A percentile compares a stretch with the other conserved stretches of the same genome.
These are phyloP conservation scores for Vicia faba DNA, from an alignment of 306 rosid species.

Conservation along the genomic window DNA sequence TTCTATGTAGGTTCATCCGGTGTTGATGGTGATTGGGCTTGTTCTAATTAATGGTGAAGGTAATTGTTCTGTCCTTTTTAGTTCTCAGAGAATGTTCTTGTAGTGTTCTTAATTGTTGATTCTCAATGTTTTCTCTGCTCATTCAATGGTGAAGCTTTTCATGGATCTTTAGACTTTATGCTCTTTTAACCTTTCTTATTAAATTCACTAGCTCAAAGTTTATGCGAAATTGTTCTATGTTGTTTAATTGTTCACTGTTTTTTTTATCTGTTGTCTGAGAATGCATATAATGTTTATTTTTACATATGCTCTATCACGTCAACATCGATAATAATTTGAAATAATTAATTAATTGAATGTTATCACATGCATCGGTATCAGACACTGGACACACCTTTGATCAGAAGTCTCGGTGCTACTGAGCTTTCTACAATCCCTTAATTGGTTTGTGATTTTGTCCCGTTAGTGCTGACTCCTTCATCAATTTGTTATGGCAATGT, in stretches of 20 bases:
- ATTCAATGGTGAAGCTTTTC: constrained; percentile 4
- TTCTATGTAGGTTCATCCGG: constrained; percentile 53
- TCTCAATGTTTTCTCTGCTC: constrained; percentile 3
- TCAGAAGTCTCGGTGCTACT: no score
- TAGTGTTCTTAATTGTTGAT: constrained; percentile 16
- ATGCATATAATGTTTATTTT: constrained; percentile 1
- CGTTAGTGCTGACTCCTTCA: no score
- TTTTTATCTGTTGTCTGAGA: background rate
- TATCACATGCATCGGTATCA: no score
- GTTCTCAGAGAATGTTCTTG: background rate
- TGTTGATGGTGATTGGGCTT: constrained; percentile 58
- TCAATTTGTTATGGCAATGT: constrained; percentile 24
- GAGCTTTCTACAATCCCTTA: background rate
- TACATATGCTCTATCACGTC: no score
- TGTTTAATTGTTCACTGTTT: background rate
- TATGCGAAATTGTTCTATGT: constrained; percentile 12
- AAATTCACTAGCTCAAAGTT: background rate
- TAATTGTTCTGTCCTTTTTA: constrained; percentile 38
- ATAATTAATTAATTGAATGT: no score
- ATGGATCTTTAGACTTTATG: constrained; percentile 11
- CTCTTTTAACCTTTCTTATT: constrained; percentile 9
- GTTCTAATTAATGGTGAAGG: constrained; percentile 80
- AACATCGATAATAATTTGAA: no score
- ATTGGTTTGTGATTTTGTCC: constrained; percentile 14
- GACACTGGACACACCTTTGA: no score